phyloP scores from a whole-genome alignment of 2,329 filamentous ascomycete genomes.

The Hypoxylon sp. region DNA sequence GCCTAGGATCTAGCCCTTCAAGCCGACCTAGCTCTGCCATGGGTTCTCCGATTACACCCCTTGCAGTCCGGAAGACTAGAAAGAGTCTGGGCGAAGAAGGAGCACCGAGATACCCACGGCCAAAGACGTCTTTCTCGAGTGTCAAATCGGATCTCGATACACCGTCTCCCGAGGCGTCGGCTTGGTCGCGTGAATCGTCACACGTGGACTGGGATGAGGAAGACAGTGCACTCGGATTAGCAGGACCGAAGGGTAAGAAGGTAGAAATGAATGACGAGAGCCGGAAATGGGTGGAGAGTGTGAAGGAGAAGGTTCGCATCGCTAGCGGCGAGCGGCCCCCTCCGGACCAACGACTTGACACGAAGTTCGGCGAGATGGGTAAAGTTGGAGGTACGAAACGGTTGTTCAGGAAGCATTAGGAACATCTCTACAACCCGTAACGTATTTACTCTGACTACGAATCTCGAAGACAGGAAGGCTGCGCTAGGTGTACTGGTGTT shows the following conservation, averaged over 20 bases:
- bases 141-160: constrained; percentile 52
- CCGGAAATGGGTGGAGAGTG: constrained; percentile 82
- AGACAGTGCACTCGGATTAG: constrained; percentile 73
- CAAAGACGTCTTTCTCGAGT: constrained; percentile 59
- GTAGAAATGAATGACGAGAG: constrained; percentile 78
- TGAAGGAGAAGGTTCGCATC: constrained; percentile 81
- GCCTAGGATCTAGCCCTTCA: constrained; percentile 56
- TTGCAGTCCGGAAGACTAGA: constrained; percentile 67
- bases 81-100: constrained; percentile 57
- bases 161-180: constrained; percentile 59
- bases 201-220: constrained; percentile 69
- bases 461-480: constrained; percentile 19
- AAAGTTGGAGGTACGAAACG: constrained; percentile 79
- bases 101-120: constrained; percentile 51
- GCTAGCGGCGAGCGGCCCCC: constrained; percentile 70
- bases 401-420: constrained; percentile 68
- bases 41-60: constrained; percentile 58
- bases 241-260: constrained; percentile 74
- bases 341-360: constrained; percentile 47
- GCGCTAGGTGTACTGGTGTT: constrained; percentile 23
- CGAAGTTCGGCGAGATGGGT: constrained; percentile 75
- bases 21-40: constrained; percentile 57
- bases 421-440: constrained; percentile 43
- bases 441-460: constrained; percentile 25
- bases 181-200: constrained; percentile 64